A percentile compares a stretch with the other conserved stretches of the same genome.
These are phyloP conservation scores for Sporothrix euskadiensis DNA, from an alignment of 2,329 filamentous ascomycete genomes.

Conservation along the genomic window DNA sequence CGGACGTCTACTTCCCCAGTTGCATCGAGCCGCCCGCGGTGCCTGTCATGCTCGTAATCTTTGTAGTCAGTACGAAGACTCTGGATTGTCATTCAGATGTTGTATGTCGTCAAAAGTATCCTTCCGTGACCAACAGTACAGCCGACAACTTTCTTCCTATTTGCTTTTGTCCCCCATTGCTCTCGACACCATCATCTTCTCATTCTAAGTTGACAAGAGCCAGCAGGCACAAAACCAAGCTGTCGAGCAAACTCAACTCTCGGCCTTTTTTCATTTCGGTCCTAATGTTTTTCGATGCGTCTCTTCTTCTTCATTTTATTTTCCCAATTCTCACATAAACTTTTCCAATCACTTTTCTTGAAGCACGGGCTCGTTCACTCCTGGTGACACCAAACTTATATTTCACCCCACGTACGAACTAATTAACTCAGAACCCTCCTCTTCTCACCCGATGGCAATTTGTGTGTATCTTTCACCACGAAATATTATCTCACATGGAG, in stretches of 20 bases:
- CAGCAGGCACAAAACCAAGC: background rate
- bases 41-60: background rate
- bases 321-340: background rate
- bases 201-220: background rate
- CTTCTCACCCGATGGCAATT: background rate
- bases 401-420: background rate
- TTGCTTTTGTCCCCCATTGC: background rate
- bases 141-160: background rate
- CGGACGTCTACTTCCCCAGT: conserved; percentile 2
- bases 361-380: background rate
- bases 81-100: too few relatives aligned
- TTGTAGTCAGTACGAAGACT: background rate
- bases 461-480: background rate
- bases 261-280: background rate
- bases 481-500: too few relatives aligned
- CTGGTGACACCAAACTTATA: background rate
- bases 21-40: background rate
- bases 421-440: background rate
- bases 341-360: background rate
- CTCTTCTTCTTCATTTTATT: background rate
- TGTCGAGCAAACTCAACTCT: background rate
- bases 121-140: conserved; percentile 9
- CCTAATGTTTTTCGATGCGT: too few relatives aligned
- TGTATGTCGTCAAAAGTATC: background rate
- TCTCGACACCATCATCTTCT: background rate